Percentiles rank a stretch among this genome's conserved stretches.
Conservation (phyloP, 2,329 filamentous ascomycete genomes). For the Volutella citrinella region DNA sequence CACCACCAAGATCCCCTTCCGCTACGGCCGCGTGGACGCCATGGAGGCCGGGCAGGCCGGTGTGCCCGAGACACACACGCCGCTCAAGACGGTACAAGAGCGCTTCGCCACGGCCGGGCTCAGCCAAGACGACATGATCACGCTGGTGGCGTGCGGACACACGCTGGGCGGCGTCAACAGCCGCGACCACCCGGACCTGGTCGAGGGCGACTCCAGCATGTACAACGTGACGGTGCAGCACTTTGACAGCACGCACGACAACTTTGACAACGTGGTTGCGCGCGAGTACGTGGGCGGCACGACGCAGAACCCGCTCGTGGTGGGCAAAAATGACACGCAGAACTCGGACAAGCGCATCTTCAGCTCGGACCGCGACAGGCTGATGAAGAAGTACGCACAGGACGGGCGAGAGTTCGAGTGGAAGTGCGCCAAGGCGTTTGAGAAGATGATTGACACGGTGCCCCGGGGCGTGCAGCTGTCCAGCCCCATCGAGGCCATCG, state of each 20-base stretch:
- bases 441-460: constrained; percentile 35
- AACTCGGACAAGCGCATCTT: constrained; percentile 44
- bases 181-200: constrained; percentile 39
- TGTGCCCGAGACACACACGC: constrained; percentile 30
- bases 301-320: constrained; percentile 41
- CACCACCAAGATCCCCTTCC: constrained; percentile 23
- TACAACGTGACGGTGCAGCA: constrained; percentile 27
- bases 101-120: constrained; percentile 31
- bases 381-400: constrained; percentile 36
- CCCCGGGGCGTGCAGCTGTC: constrained; percentile 26
- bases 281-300: constrained; percentile 40
- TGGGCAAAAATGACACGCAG: constrained; percentile 34
- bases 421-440: constrained; percentile 28
- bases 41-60: constrained; percentile 26
- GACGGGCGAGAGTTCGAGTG: constrained; percentile 35
- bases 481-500: constrained; percentile 25
- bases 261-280: constrained; percentile 43
- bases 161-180: constrained; percentile 42
- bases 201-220: constrained; percentile 1
- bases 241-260: constrained; percentile 34
- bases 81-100: constrained; percentile 20
- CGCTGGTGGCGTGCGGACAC: constrained; percentile 35
- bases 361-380: constrained; percentile 40
- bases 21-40: constrained; percentile 30
- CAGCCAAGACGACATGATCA: constrained; percentile 32